A percentile compares a stretch with the other conserved stretches of the same genome.
phyloP scores from a whole-genome alignment of 2,329 filamentous ascomycete genomes.

The Fusarium fujikuroi region DNA sequence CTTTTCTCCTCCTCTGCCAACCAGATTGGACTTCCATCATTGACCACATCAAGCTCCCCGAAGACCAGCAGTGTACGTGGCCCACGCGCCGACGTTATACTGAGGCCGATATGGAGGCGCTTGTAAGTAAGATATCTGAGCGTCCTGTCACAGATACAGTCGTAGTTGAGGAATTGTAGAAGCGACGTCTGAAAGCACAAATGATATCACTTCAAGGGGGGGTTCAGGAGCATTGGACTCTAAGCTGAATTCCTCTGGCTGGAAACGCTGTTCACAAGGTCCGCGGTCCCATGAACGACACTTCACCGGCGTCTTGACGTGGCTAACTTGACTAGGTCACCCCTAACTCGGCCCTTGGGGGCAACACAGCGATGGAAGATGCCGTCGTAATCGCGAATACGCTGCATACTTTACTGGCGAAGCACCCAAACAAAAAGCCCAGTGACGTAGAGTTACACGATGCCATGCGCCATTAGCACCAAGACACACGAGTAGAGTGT shows the following conservation, averaged over 20 bases:
- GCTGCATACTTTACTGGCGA: background rate
- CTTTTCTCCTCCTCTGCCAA: background rate
- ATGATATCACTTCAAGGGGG: background rate
- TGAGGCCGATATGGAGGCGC: background rate
- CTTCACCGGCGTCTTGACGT: too few species aligned
- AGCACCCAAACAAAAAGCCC: background rate
- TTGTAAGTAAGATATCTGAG: background rate
- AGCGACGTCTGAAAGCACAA: background rate
- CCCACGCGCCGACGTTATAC: background rate
- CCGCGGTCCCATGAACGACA: accelerated
- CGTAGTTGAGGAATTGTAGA: background rate
- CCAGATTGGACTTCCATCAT: background rate
- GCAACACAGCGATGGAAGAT: background rate
- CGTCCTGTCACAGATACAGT: background rate
- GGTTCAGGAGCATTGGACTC: background rate
- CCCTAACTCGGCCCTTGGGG: background rate
- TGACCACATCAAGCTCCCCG: background rate
- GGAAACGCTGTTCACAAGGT: background rate
- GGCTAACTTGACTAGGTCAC: background rate
- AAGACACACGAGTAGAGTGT: background rate
- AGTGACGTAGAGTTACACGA: background rate
- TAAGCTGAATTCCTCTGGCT: background rate
- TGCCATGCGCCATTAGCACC: background rate
- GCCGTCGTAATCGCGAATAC: background rate
- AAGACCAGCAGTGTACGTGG: background rate